Conservation (phyloP, 106 monocot genomes). For the Platanthera zijinensis region DNA sequence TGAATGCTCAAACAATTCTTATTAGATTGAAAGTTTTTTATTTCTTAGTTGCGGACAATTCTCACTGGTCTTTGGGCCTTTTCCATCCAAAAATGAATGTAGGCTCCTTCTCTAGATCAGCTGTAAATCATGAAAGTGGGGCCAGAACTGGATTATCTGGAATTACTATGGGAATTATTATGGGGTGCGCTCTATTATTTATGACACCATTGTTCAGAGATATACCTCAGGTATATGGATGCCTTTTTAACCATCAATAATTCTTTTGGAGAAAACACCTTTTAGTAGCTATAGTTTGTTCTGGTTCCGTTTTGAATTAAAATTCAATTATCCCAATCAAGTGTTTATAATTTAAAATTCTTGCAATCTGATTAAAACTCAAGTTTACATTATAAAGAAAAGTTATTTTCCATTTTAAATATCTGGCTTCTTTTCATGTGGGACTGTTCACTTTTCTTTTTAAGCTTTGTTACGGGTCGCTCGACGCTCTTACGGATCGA, state of each 20-base stretch:
- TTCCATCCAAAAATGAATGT: constrained; percentile 12
- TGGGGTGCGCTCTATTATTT: constrained; percentile 87
- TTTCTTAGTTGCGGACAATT: background rate
- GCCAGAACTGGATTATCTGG: constrained; percentile 94
- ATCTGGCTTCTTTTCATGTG: too few species aligned
- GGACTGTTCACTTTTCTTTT: too few species aligned
- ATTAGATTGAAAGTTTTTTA: background rate
- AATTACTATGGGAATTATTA: constrained; percentile 81
- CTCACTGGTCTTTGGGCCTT: background rate
- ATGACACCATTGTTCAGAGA: constrained; percentile 87
- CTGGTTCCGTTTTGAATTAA: too few species aligned
- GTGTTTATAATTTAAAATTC: too few species aligned
- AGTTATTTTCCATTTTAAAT: too few species aligned
- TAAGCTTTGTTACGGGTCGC: too few species aligned
- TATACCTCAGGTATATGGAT: constrained; percentile 81
- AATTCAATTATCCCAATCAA: too few species aligned
- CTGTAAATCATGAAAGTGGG: constrained; percentile 97
- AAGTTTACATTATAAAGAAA: too few species aligned
- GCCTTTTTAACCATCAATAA: background rate
- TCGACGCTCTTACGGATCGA: too few species aligned
- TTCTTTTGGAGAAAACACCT: background rate
- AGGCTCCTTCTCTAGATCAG: constrained; percentile 99
- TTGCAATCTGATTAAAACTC: too few species aligned
- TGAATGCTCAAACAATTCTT: background rate
- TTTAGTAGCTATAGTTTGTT: too few species aligned